phyloP scores from a whole-genome alignment of 2,329 filamentous ascomycete genomes.

The Daldinia eschscholtzii region DNA sequence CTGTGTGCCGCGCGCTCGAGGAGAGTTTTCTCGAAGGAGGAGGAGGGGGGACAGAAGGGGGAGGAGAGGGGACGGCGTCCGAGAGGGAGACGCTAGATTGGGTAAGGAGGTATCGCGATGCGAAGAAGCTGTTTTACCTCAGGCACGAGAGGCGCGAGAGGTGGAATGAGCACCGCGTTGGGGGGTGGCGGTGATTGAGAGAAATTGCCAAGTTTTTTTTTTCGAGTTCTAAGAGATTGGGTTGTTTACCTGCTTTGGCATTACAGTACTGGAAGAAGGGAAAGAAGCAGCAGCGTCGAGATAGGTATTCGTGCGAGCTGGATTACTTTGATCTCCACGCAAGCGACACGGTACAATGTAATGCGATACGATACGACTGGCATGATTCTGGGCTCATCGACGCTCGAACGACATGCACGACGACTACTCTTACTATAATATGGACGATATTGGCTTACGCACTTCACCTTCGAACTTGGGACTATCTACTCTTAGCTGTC shows the following conservation, averaged over 20 bases:
- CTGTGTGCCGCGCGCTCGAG: conserved; percentile 83
- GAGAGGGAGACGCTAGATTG: conserved; percentile 90
- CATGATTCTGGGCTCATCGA: neutral
- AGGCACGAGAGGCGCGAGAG: conserved; percentile 88
- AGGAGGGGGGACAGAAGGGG: conserved; percentile 51
- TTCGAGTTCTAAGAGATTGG: no score
- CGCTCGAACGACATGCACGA: neutral
- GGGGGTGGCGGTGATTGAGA: conserved; percentile 82
- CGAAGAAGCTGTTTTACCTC: conserved; percentile 81
- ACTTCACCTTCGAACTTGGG: neutral
- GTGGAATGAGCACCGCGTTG: conserved; percentile 96
- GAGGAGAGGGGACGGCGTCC: conserved; percentile 62
- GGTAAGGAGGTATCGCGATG: conserved; percentile 83
- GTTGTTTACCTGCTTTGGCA: neutral
- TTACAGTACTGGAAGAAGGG: neutral
- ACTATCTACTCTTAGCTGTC: neutral
- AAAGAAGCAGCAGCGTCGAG: no score
- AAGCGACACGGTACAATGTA: no score
- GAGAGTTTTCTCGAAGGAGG: conserved; percentile 85
- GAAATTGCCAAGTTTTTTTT: no score
- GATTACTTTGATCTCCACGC: neutral
- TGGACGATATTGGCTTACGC: neutral
- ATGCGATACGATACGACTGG: neutral
- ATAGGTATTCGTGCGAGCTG: neutral
- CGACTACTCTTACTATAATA: neutral